Base-by-base conservation (phyloP, 176 grass and related monocot genomes). In the Poa pratensis region DNA sequence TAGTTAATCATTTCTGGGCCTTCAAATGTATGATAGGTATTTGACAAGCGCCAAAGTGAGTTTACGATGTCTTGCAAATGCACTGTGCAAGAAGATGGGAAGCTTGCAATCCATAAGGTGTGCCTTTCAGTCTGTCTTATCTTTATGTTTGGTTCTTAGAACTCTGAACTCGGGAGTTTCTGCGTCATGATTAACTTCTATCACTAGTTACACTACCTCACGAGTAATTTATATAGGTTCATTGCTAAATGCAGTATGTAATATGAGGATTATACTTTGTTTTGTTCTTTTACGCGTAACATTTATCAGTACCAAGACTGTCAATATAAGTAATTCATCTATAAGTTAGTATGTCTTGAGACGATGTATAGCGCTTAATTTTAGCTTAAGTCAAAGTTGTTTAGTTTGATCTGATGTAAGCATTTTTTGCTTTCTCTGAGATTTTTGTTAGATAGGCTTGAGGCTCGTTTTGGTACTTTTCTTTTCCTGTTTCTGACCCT, bases 61-160 rank as follows among this genome's bases (percentile, higher is more conserved):
- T 89, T 73, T 69, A 89, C 81, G 12, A 86, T 94, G 26, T 79
- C 83, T 58, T 97, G 90, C 88, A 97, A 94, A 76, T 97, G 95
- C 80, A 86, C 54, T 2, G 63, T 87, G 58, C 73, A 34, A 17
- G 57, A 89, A 63, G 88, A 90, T 86, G 86, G 86, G 19, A 61
- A 39, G 49, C 86, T 97, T 72, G 62, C 84, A 79, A 81, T 91
- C 62, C 83, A 73, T 80, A 92, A 92, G 88, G 95, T 97, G 52
- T 80, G 46, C 15, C 27, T 55, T 77, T 17, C 15, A 42, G 84
- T 84, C 23, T 49, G n/a, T 30, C 43, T 11, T 73, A 63, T 11
- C 46, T 15, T 40, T 70, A 65, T 65, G 5, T 65, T 65, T 72
- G 24, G 27, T 74, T 20, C 76, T 70, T 14, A 49, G 6, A 66